Evolutionary conservation across 148 eudicot genomes (phyloP), one percentile per base, ranked within the genome.

Genomic region (Cornus kousa): DNA sequence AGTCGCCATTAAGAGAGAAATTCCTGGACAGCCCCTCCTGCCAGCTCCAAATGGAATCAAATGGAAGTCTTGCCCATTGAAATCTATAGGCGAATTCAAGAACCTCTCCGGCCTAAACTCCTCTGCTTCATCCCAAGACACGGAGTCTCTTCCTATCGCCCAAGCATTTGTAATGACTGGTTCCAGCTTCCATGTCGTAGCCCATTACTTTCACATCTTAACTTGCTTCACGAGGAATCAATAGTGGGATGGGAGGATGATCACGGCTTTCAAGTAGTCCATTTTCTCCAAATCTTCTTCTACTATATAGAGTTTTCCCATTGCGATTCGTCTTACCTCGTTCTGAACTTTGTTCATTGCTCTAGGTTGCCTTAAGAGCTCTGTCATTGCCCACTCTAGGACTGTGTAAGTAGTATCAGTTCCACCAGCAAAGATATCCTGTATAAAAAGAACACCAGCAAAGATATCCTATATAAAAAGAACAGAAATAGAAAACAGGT

Each of bases 361-460:
- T 57, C 22, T 43, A 0, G 94, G 90, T 66, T 89, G 78, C 68
- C 80, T 80, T 75, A 89, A 3, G 8, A 87, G 79, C 70, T 89
- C 91, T 32, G 89, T 50, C 75, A 89, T 83, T 7, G 85, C 74
- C 94, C 94, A 91, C 62, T 86, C 89, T 65, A 91, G 11, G 31
- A 71, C 75, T 33, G 81, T 71, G 7, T n/a, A 78, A 17, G 82
- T 83, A 68, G 91, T 89, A 23, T 89, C 87, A 5, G 87, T 85
- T 62, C 90, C 94, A 35, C 80, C 91, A 5, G 77, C 68, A 76
- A 87, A 83, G 68, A 86, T 67, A 67, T 91, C 92, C 94, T 91
- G 48, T 91, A 62, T 13, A 70, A 39, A 16, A 11, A 6, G 10
- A 28, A 35, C 62, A 72, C 80, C 91, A 5, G 77, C 68, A 76